Base-by-base conservation (phyloP, 768 basidiomycete genomes). In the Agaricus sinodeliciosus region DNA sequence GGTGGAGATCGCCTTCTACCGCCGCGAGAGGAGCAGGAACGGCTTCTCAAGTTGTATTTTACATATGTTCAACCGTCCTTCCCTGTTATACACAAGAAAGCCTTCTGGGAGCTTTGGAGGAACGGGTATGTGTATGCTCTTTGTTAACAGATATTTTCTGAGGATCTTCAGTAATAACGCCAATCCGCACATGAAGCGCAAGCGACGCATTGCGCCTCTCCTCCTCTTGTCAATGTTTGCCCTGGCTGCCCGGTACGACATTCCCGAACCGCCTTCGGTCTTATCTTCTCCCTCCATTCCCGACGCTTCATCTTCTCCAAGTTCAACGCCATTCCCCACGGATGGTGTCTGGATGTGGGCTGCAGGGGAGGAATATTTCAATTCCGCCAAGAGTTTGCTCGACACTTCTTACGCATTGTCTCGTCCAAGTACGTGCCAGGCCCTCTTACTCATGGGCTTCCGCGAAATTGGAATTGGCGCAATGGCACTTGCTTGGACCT, bases 401-500 rank as follows among this genome's bases (percentile, higher is more conserved):
- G 81, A 87, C 65, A 69, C 69, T 37, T 75, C 80, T 1, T 90
- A 89, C 59, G 81, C 86, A 1, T 78, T 78, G n/a, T 85, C 86
- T 3, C 78, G 81, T 15, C 76, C 87, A 4, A 79, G 81, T 9
- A 92, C 87, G 0, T 84, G 84, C 43, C 90, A 92, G 62, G 82
- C 90, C 4, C 68, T 94, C 16, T 73, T 94, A 9, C 75, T 94
- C 9, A 77, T 93, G 69, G 86, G 85, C 6, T 93, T 87, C 62
- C 77, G 91, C 7, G 90, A 94, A 67, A 78, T 91, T 39, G 92
- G 92, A 2, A 87, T 92, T 54, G 92, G 89, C 42, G 82, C 88
- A 15, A 94, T 93, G 90, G 85, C 86, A 7, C 81, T 86, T 65
- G 85, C 88, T 28, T 94, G 91, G 92, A 77, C 83, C 9, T 90